These are phyloP conservation scores for Xerocomus subilludens DNA, from an alignment of 1,284 basidiomycete species.

Conservation along the genomic window DNA sequence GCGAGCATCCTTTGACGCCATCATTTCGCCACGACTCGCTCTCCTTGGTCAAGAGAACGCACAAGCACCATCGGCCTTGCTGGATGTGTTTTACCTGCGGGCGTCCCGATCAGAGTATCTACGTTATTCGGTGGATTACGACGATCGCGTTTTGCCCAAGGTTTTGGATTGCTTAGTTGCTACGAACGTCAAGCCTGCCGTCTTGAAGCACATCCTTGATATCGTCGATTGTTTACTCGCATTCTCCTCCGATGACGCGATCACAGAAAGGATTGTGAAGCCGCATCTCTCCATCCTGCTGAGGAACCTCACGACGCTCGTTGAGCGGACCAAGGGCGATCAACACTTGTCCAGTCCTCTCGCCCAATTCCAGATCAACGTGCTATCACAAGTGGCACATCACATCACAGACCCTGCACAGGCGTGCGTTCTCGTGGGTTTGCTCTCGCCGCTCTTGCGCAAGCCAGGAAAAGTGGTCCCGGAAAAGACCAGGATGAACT, in stretches of 20 bases:
- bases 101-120: constrained; percentile 63
- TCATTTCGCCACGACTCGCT: constrained; percentile 87
- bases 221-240: constrained; percentile 82
- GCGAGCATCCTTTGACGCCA: constrained; percentile 70
- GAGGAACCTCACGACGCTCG: constrained; percentile 76
- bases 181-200: constrained; percentile 87
- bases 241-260: constrained; percentile 64
- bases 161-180: constrained; percentile 86
- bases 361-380: constrained; percentile 82
- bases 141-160: constrained; percentile 76
- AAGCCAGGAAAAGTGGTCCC: constrained; percentile 81
- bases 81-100: constrained; percentile 90
- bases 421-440: constrained; percentile 76
- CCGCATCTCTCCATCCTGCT: constrained; percentile 85
- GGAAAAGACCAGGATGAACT: constrained; percentile 89
- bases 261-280: constrained; percentile 71
- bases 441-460: constrained; percentile 86
- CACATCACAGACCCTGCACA: constrained; percentile 79
- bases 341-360: constrained; percentile 75
- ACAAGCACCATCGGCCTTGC: constrained; percentile 89
- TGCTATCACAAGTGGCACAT: constrained; percentile 84
- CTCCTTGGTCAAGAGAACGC: constrained; percentile 87
- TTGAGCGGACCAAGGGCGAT: constrained; percentile 70
- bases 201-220: constrained; percentile 86
- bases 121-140: constrained; percentile 70